Conservation (phyloP, 2,329 filamentous ascomycete genomes). For the Biscogniauxia marginata region DNA sequence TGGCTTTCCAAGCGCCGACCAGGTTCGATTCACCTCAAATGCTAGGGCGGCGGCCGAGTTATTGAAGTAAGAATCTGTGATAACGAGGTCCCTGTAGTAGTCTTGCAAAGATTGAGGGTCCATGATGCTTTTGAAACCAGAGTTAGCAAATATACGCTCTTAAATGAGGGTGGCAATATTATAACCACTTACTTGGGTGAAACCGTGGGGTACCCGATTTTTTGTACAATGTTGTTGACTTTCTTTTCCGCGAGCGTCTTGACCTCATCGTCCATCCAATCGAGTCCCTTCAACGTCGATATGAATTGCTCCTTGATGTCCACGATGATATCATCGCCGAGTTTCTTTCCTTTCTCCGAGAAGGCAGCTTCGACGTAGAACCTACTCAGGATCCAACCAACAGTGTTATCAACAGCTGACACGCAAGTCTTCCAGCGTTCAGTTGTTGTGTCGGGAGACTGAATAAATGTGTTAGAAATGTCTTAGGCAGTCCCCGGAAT, state of each 20-base stretch:
- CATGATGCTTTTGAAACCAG: conserved; percentile 40
- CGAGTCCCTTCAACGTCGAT: conserved; percentile 39
- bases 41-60: conserved; percentile 50
- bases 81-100: conserved; percentile 52
- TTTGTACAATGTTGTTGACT: conserved; percentile 62
- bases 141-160: neutral
- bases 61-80: conserved; percentile 54
- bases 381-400: conserved; percentile 68
- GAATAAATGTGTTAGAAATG: conserved; percentile 3
- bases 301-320: conserved; percentile 68
- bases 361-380: conserved; percentile 71
- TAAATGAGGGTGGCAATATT: neutral
- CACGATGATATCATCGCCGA: conserved; percentile 67
- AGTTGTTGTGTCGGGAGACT: conserved; percentile 58
- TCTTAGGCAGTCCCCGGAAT: neutral
- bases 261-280: conserved; percentile 62
- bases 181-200: conserved; percentile 45
- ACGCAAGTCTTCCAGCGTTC: conserved; percentile 69
- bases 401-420: conserved; percentile 51
- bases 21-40: conserved; percentile 47
- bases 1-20: conserved; percentile 58
- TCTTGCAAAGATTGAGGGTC: conserved; percentile 50
- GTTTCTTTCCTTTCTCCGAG: conserved; percentile 61
- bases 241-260: conserved; percentile 58
- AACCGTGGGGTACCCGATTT: conserved; percentile 63